Evolutionary conservation across 495 filamentous ascomycete genomes (phyloP).

Genomic region (Gamarada debralockiae): DNA sequence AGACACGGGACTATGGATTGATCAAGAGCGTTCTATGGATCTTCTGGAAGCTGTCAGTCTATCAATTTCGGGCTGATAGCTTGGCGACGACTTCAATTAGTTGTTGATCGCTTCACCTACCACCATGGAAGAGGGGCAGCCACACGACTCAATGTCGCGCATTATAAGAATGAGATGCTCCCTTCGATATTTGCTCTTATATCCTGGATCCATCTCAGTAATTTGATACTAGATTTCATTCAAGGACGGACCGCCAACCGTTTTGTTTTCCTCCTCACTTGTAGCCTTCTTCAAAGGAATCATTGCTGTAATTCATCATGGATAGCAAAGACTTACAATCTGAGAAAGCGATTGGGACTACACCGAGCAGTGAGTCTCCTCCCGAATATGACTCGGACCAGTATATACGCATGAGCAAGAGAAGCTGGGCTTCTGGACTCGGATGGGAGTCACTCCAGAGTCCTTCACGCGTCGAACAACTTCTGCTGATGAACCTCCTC

Average conservation of each 20-base stretch:
- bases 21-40: too few species aligned
- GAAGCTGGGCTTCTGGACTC: slow-evolving; percentile 37
- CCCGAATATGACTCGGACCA: slow-evolving; percentile 5
- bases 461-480: slow-evolving; percentile 36
- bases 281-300: neutral
- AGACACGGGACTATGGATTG: neutral
- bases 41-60: neutral
- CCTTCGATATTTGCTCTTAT: too few species aligned
- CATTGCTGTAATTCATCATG: neutral
- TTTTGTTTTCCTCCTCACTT: neutral
- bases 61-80: neutral
- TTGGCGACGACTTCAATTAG: neutral
- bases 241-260: neutral
- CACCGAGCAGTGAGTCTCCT: neutral
- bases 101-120: neutral
- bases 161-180: too few species aligned
- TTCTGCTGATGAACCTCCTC: slow-evolving; percentile 1
- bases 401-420: neutral
- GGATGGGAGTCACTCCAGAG: slow-evolving; percentile 45
- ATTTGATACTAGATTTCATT: too few species aligned
- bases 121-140: neutral
- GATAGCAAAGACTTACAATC: slow-evolving; percentile 10
- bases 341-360: slow-evolving; percentile 1
- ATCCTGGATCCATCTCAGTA: too few species aligned
- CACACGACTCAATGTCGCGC: neutral